A percentile compares a stretch with the other conserved stretches of the same genome.
Conservation (phyloP, 768 basidiomycete genomes). For the Mycena sanguinolenta region DNA sequence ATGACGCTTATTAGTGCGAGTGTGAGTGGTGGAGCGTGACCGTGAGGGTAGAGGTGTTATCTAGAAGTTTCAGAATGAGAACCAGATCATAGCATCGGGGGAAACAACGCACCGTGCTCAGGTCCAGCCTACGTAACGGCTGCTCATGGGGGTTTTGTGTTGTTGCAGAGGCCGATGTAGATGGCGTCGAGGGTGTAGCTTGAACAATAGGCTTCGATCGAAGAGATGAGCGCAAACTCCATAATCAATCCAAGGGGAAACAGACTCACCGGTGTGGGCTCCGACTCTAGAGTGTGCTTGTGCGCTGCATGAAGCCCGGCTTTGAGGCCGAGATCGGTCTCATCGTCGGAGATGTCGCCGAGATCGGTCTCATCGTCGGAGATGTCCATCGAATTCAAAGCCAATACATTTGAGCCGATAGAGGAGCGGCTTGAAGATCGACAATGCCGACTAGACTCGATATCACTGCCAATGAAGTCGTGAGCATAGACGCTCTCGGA, state of each 20-base stretch:
- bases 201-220: neutral
- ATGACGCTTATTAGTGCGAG: neutral
- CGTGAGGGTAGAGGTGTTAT: neutral
- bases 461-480: neutral
- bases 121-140: neutral
- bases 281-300: neutral
- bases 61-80: neutral
- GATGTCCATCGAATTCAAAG: neutral
- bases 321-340: neutral
- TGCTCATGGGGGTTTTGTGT: neutral
- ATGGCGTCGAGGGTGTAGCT: neutral
- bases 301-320: neutral
- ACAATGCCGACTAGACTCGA: neutral
- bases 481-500: neutral
- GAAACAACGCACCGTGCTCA: neutral
- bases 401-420: neutral
- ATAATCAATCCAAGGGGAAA: neutral
- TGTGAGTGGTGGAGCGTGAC: neutral
- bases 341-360: neutral
- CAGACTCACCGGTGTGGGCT: neutral
- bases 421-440: neutral
- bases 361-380: no score
- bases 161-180: neutral
- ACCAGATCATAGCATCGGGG: neutral
- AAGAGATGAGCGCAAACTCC: neutral